A percentile compares a stretch with the other conserved stretches of the same genome.
Evolutionary conservation across 23 red algal genomes (phyloP).

Genomic region (Gracilaria gracilis): DNA sequence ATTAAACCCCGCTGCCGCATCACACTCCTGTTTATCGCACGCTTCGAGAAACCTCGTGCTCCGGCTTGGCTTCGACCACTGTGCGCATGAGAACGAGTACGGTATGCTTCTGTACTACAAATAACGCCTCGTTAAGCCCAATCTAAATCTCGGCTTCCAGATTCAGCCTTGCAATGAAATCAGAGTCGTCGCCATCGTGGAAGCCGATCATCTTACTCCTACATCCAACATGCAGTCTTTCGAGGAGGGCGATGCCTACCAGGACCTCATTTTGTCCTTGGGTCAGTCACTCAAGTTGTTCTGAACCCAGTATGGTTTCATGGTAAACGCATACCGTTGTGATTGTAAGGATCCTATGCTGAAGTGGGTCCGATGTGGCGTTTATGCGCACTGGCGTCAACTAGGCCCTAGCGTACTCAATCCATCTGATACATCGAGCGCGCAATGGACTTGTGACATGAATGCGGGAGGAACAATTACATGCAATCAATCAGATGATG

Average conservation of each 20-base stretch:
- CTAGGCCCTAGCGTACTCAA: neutral
- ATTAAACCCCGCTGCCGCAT: neutral
- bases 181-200: conserved; percentile 31
- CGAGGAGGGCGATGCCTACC: conserved; percentile 22
- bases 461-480: conserved; percentile 16
- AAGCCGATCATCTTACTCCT: conserved; percentile 25
- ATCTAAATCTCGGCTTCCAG: conserved; percentile 29
- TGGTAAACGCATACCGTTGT: conserved; percentile 16
- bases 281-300: conserved; percentile 30
- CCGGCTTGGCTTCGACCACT: conserved; percentile 24
- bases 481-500: conserved; percentile 38
- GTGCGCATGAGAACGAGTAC: conserved; percentile 30
- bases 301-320: conserved; percentile 33
- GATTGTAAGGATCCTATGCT: conserved; percentile 36
- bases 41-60: neutral
- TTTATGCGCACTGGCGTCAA: conserved; percentile 26
- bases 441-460: conserved; percentile 28
- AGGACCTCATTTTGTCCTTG: conserved; percentile 32
- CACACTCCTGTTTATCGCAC: neutral
- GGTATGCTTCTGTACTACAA: conserved; percentile 43
- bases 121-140: conserved; percentile 18
- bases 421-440: neutral
- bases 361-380: conserved; percentile 40
- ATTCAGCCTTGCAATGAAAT: conserved; percentile 20
- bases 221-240: conserved; percentile 48